phyloP scores from a whole-genome alignment of 1,284 basidiomycete species.

The Sanghuangporus sanghuang region DNA sequence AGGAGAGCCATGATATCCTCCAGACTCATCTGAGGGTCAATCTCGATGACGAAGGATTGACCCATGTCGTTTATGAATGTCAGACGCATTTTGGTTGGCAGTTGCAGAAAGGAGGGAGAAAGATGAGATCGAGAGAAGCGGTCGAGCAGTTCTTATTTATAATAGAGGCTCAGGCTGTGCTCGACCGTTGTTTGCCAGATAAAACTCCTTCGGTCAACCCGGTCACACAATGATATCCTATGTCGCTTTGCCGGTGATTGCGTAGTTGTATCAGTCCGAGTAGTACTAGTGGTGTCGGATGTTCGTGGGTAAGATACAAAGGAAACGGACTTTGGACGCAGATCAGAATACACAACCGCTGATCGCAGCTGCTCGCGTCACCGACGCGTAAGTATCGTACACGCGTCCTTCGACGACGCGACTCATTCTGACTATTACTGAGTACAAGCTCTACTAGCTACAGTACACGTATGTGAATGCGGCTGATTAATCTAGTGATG shows the following conservation, averaged over 20 bases:
- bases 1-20: conserved; percentile 86
- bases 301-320: not conserved
- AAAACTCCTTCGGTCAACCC: not conserved
- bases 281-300: not conserved
- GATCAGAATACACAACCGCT: not conserved
- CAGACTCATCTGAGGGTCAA: conserved; percentile 82
- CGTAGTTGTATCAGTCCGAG: not conserved
- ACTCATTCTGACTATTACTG: not conserved
- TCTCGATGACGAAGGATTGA: conserved; percentile 71
- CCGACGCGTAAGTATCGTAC: conserved; percentile 12
- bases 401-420: conserved; percentile 1
- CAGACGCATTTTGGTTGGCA: conserved; percentile 56
- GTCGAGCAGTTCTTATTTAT: not conserved
- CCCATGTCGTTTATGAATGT: conserved; percentile 82
- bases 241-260: not conserved
- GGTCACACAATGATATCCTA: not conserved
- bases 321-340: not conserved
- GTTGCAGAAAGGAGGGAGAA: conserved; percentile 1
- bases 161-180: not conserved
- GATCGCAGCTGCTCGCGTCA: not conserved
- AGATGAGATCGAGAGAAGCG: not conserved
- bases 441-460: not conserved
- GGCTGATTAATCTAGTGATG: conserved; percentile 4
- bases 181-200: not conserved
- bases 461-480: not conserved